Evolutionary conservation across 1,284 basidiomycete genomes (phyloP), one percentile per base, ranked within the genome.

Genomic region (Coniophora puteana): DNA sequence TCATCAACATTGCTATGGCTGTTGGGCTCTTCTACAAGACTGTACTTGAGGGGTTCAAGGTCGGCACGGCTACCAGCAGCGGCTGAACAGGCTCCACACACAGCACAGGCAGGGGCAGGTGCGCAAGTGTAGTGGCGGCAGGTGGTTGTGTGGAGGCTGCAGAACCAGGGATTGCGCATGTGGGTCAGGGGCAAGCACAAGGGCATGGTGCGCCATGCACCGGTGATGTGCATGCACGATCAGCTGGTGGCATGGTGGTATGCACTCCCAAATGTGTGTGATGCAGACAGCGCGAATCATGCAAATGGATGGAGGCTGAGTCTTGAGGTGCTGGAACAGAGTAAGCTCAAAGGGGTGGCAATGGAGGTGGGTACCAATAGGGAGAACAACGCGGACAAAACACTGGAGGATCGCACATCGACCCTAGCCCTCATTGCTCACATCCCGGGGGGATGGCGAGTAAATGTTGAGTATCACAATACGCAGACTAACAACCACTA

Each of bases 11-110:
- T 39, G 83, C 78, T 21, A 63, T 89, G 7, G 76, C 78, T 2
- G 76, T 92, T 21, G 72, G 74, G 3, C 71, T 85, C 39, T 76
- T 76, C 10, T 74, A 85, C 12, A 84, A 87, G 51, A 82, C 80
- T 0, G 74, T 91, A 34, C 65, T 89, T 18, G 89, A 92, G 57
- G 74, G 71, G 4, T 69, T 83, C 28, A 78, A 80, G 53, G 65
- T 80, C 5, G 69, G n/a, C n/a, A n/a, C n/a, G n/a, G 73, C 1
- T 81, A 83, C 50, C 68, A 76, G n/a, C 67, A 65, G 40, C 76
- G 81, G 7, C 53, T 80, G 41, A 55, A 61, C 18, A 56, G 53
- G 2, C 58, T 72, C 26, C 66, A 47, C 63, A 66, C 51, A 58
- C 68, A 49, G 57, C 65, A 38, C 53, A 49, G 26, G 62, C 55